phyloP scores from a whole-genome alignment of 1,284 basidiomycete species.

The Bjerkandera adusta region DNA sequence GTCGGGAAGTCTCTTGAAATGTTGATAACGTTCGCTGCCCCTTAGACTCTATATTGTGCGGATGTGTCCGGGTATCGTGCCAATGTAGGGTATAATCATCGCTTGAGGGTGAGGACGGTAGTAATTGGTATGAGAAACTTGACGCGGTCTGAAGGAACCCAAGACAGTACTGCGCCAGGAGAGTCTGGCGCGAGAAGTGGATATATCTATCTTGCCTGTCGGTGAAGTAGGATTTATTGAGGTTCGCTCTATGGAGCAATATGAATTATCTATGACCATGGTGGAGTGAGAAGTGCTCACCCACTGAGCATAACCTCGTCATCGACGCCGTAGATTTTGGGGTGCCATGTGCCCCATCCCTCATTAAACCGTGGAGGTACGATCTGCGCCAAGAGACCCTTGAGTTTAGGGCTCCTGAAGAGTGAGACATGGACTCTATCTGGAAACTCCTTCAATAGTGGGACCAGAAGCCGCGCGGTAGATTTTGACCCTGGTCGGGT shows the following conservation, averaged over 20 bases:
- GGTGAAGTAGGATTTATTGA: constrained; percentile 93
- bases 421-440: constrained; percentile 76
- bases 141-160: constrained; percentile 73
- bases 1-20: constrained; percentile 47
- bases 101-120: constrained; percentile 28
- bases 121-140: constrained; percentile 73
- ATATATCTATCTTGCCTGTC: constrained; percentile 95
- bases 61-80: constrained; percentile 53
- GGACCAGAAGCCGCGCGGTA: constrained; percentile 72
- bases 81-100: constrained; percentile 50
- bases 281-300: constrained; percentile 47
- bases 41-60: constrained; percentile 57
- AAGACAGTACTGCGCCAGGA: constrained; percentile 80
- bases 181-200: constrained; percentile 61
- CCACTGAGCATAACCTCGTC: constrained; percentile 92
- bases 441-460: constrained; percentile 72
- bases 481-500: constrained; percentile 81
- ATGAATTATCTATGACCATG: constrained; percentile 9
- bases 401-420: constrained; percentile 85
- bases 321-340: constrained; percentile 94
- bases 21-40: constrained; percentile 43
- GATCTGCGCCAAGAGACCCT: constrained; percentile 69
- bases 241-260: constrained; percentile 73
- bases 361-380: constrained; percentile 95
- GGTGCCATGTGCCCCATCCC: constrained; percentile 98